These are phyloP conservation scores for Coniferiporia sulphurascens DNA, from an alignment of 1,284 basidiomycete species.

Conservation along the genomic window DNA sequence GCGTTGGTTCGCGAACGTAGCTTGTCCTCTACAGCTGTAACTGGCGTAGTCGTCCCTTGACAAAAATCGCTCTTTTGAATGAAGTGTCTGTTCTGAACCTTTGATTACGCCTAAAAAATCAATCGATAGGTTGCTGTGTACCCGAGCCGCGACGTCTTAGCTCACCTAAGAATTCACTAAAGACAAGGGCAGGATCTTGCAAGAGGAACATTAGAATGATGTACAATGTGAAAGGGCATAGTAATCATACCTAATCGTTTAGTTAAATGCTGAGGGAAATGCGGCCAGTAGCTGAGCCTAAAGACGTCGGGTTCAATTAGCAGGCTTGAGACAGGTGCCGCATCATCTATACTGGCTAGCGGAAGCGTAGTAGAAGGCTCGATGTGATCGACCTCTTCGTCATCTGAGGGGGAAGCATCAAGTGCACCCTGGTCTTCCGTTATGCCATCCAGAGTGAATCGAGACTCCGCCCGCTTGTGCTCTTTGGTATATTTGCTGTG, in stretches of 20 bases:
- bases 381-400: not conserved
- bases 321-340: slow-evolving; percentile 19
- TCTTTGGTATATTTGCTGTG: slow-evolving; percentile 17
- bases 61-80: slow-evolving; percentile 34
- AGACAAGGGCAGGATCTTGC: slow-evolving; percentile 58
- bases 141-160: not conserved
- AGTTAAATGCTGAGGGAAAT: slow-evolving; percentile 49
- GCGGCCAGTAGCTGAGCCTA: slow-evolving; percentile 54
- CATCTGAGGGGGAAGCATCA: not conserved
- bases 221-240: not conserved
- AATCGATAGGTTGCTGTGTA: not conserved
- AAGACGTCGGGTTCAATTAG: slow-evolving; percentile 37
- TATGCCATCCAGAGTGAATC: slow-evolving; percentile 9
- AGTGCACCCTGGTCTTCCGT: not conserved
- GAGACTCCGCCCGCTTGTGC: slow-evolving; percentile 16
- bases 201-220: not conserved
- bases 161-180: slow-evolving; percentile 62
- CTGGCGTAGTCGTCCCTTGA: slow-evolving; percentile 40
- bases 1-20: slow-evolving; percentile 49
- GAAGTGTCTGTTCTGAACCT: slow-evolving; percentile 52
- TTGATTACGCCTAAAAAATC: slow-evolving; percentile 53
- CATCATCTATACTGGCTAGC: slow-evolving; percentile 25
- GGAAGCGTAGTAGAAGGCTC: not conserved
- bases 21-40: slow-evolving; percentile 47
- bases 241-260: slow-evolving; percentile 48